Evolutionary conservation across 2,329 filamentous ascomycete genomes (phyloP), one percentile per base, ranked within the genome.

Genomic region (Cercospora sesami): DNA sequence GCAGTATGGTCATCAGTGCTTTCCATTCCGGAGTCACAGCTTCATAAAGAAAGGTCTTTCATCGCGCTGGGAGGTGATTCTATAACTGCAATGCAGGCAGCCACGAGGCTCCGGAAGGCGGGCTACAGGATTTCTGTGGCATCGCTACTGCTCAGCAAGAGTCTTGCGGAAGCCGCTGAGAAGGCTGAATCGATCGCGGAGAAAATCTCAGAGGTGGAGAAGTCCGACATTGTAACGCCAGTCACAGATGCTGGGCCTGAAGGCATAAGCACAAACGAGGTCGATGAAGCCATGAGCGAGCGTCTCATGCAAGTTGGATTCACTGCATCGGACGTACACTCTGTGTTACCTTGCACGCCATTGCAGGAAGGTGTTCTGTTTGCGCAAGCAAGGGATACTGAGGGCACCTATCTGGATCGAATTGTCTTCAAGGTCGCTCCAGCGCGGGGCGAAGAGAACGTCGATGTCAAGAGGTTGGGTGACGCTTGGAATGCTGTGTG

Each of bases 51-150:
- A 7, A 53, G 48, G 18, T 53, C 48, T 23, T 53, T 53, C 48
- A 28, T 23, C 9, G 21, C 18, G 33, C 61, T 64, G 3, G 60
- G 28, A 23, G 48, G 55, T 5, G 60, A 62, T 68, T 62, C 63
- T 21, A 60, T 23, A 45, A 63, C 30, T 23, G 66, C 42, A 53
- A 55, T 39, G 58, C 21, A 51, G 7, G 63, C 55, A 31, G 61
- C 48, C 6, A 64, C 61, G 16, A 55, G 45, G 45, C 31, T 33
- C 6, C 26, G 33, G 28, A 64, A 62, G 58, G 42, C 14, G 28
- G 58, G 42, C 23, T 55, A 26, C 5, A 55, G 48, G 28, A 55
- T 28, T 21, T 57, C 42, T 39, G 48, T 62, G 10, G 48, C 48
- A 28, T 12, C 21, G 4, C 21, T 53, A 8, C 3, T 53, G 9